Conservation (phyloP, 2,329 filamentous ascomycete genomes). For the Xylaria arbuscula region DNA sequence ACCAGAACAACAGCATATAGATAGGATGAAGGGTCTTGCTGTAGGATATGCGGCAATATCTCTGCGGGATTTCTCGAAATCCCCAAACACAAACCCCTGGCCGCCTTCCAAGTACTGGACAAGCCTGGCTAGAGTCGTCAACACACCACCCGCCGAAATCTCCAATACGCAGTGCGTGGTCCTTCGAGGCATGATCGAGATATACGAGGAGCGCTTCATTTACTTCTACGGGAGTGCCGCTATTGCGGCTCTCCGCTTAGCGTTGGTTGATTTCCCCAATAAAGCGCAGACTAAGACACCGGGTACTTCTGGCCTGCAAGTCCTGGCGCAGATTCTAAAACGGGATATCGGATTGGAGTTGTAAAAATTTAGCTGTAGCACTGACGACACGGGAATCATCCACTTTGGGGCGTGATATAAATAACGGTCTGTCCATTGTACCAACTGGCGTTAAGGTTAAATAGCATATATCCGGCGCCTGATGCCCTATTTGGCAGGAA, state of each 20-base stretch:
- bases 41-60: constrained; percentile 86
- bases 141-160: constrained; percentile 73
- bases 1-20: constrained; percentile 77
- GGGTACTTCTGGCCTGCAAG: constrained; percentile 63
- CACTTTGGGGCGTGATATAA: constrained; percentile 32
- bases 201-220: constrained; percentile 80
- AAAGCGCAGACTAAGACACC: constrained; percentile 60
- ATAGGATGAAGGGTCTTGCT: constrained; percentile 85
- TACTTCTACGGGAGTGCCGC: constrained; percentile 83
- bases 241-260: constrained; percentile 74
- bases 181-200: constrained; percentile 76
- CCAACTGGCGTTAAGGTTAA: constrained; percentile 37
- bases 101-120: constrained; percentile 87
- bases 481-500: constrained; percentile 28
- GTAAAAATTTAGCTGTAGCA: constrained; percentile 33
- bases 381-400: constrained; percentile 9
- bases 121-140: constrained; percentile 78
- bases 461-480: constrained; percentile 42
- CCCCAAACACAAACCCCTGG: constrained; percentile 76
- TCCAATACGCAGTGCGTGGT: constrained; percentile 80
- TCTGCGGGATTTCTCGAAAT: constrained; percentile 81
- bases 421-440: constrained; percentile 30
- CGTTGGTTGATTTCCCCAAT: constrained; percentile 78
- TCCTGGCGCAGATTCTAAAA: constrained; percentile 65
- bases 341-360: constrained; percentile 62